Evolutionary conservation across 257 asterid species (phyloP), one percentile per base, ranked within the genome.

Genomic region (Solanum appendiculatum): DNA sequence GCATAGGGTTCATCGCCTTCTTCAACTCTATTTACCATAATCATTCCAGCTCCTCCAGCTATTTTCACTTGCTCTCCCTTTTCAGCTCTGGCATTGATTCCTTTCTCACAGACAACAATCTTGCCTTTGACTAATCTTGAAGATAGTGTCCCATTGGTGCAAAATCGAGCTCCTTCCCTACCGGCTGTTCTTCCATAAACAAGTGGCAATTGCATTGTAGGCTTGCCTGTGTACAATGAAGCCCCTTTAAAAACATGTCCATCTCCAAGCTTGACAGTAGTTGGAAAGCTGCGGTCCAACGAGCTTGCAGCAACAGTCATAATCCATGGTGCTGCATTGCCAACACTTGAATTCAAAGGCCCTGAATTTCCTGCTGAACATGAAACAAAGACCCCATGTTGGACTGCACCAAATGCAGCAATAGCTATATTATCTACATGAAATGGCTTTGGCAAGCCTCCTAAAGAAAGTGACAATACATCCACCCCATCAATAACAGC

Each of bases 231-330:
- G 56, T 91, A 92, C 39, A 95, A 82, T 2, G 98, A 93, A 21
- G 98, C 89, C 27, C 98, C 98, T 7, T 56, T 78, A 83, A 95
- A 90, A 44, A 87, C 86, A 66, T 27, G 89, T 37, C 92, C 93
- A 56, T 94, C 85, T 3, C 97, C 98, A 1, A 94, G 93, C 20
- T 83, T 58, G 20, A 93, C 88, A 14, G 16, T 75, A 18, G 94
- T 88, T 5, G 94, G 94, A 63, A 95, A 94, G 33, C 60, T 80
- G 0, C 96, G 92, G 80, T 94, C 96, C 42, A 83, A 90, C 85
- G 90, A 91, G 93, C 97, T 96, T 0, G 98, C 98, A 16, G 93
- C 98, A 69, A 95, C 98, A 0, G 99, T 94, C 85, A 90, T 90
- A 42, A 96, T 87, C 99, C 99, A 96, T 1, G 99, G 99, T 2